Base-by-base conservation (phyloP, 495 filamentous ascomycete genomes). In the Annulohypoxylon stygium region DNA sequence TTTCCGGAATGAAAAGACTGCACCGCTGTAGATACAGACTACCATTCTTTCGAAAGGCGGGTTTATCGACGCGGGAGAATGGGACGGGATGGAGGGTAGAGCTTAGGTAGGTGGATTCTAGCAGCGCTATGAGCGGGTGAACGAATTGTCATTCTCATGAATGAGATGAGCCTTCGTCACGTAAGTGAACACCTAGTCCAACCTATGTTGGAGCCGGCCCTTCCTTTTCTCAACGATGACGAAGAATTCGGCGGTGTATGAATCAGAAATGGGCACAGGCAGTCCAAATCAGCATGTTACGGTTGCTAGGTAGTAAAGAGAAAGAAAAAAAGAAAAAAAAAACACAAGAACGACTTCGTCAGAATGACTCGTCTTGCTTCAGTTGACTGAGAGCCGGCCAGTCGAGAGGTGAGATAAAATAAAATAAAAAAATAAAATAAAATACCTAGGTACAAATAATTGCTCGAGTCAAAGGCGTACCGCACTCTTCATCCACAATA, bases 21-120 rank as follows among this genome's bases (percentile, higher is more conserved):
- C 53, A 67, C 57, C 33, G 54, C 55, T 64, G 59, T 65, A 67
- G 4, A 75, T n/a, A 47, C 48, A 45, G 59, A 60, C 36, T 60
- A 30, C 64, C 37, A 66, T 51, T 67, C 47, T 26, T 67, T 68
- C 59, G 39, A 61, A 69, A 54, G 50, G 36, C 63, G 14, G 61
- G 62, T 43, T 48, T 48, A 12, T 59, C 64, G 43, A 59, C 62
- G 72, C 62, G 62, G 50, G 12, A 55, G 3, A 30, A 30, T 30
- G 30, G 5, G 54, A 47, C 59, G 67, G 53, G 59, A 71, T 70
- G 72, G 72, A 54, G 72, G 72, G 71, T 67, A 59, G 6, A 4
- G 2, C 16, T 1, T 50, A 23, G 51, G 30, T 55, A 65, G 61
- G 18, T 58, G 53, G 65, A 54, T 45, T 59, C 70, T 64, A 12